Evolutionary conservation across 768 basidiomycete species (phyloP), one percentile per base, ranked within the genome.

Genomic region (Brasilioporus rufonigricans): DNA sequence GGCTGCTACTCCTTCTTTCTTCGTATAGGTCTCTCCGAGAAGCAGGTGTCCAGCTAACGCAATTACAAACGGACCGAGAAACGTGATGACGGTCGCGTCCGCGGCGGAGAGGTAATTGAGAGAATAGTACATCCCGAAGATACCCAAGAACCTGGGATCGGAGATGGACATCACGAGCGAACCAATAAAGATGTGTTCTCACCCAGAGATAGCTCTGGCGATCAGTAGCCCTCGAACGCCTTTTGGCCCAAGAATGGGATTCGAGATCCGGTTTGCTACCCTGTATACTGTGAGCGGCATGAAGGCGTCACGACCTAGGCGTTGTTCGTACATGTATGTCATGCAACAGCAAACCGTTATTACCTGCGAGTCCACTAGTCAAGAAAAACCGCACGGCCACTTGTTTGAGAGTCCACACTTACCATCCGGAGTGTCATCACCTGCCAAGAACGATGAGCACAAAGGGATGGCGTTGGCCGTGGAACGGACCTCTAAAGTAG

Each of bases 31-130:
- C 61, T 93, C 92, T 24, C 80, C 77, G 16, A 89, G 68, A 18
- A 89, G 74, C 2, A 88, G 59, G 14, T 80, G 80, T 4, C 83
- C 91, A 7, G 83, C 72, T 9, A 89, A 65, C 0, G 82, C 83
- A 0, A 84, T 87, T 38, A 76, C 76, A 49, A 86, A 78, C 0
- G 93, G 93, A 1, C 79, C 68, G 5, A 94, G 74, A 73, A 93
- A 94, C 0, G 84, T 84, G 44, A 96, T 72, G 5, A 89, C 87
- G 0, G 84, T 86, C 0, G 89, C 82, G 65, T 94, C 92, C 1
- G 87, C 86, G 0, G 94, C 75, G 0, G 88, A 87, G 4, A 93
- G 78, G 68, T 86, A 89, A 67, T 84, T 77, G 12, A 92, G 72
- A 1, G 88, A 83, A 62, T 82, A 87, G 66, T 87, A 89, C n/a